phyloP scores from a whole-genome alignment of 108 stramenopile genomes.

The Skeletonema grethae region DNA sequence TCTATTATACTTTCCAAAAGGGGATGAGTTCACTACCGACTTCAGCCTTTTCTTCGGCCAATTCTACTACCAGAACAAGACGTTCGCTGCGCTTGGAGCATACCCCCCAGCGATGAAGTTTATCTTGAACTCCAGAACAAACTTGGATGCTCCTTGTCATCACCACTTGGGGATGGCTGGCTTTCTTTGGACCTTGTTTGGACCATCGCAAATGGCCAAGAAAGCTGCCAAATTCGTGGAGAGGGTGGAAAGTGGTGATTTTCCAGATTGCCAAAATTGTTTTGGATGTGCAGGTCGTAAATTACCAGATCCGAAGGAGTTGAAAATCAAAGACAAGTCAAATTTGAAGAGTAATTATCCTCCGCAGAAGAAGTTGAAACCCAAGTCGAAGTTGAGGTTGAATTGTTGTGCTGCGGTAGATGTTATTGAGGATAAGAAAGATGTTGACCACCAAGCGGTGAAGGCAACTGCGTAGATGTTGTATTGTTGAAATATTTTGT shows the following conservation, averaged over 20 bases:
- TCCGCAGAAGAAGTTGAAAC: conserved; percentile 4
- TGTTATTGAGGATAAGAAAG: not conserved
- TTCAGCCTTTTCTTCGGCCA: not conserved
- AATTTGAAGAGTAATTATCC: conserved; percentile 14
- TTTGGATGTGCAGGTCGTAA: not conserved
- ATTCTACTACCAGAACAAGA: conserved; percentile 6
- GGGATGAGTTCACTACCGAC: not conserved
- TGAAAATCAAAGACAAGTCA: conserved; percentile 15
- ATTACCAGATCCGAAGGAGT: not conserved
- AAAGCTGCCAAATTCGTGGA: conserved; percentile 11
- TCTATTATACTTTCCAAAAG: not conserved
- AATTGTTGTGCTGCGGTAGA: conserved; percentile 1
- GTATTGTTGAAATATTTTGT: not conserved
- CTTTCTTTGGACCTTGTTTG: conserved; percentile 5
- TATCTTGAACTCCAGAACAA: conserved; percentile 7
- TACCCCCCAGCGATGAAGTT: conserved; percentile 7
- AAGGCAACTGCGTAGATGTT: not conserved
- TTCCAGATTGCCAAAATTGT: conserved; percentile 12
- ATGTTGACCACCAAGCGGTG: not conserved
- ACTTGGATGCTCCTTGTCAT: conserved; percentile 10
- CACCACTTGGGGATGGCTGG: not conserved
- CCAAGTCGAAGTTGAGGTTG: not conserved
- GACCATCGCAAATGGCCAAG: conserved; percentile 9
- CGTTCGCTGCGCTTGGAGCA: not conserved
- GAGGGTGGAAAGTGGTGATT: conserved; percentile 9